Evolutionary conservation across 139 green algal species (phyloP).

Genomic region (Pedinophyceae sp.): DNA sequence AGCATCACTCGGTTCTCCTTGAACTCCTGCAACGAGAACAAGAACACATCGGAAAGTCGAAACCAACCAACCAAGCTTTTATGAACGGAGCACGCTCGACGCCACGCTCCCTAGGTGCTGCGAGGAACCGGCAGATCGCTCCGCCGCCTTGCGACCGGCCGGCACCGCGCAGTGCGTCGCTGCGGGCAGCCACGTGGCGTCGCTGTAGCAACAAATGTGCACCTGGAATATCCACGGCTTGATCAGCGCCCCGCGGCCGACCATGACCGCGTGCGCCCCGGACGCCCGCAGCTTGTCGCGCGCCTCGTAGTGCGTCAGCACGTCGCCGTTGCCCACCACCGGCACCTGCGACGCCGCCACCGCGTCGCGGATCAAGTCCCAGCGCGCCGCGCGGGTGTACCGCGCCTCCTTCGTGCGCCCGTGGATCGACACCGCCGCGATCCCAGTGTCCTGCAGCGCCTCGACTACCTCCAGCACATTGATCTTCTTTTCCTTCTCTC

Average conservation of each 20-base stretch:
- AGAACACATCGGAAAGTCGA: too few relatives aligned
- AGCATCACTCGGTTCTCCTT: conserved; percentile 37
- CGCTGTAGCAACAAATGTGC: too few relatives aligned
- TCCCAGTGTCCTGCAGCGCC: conserved; percentile 39
- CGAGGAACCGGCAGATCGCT: too few relatives aligned
- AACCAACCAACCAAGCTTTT: too few relatives aligned
- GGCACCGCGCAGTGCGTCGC: too few relatives aligned
- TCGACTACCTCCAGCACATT: conserved; percentile 39
- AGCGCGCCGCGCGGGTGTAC: conserved; percentile 65
- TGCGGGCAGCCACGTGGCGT: too few relatives aligned
- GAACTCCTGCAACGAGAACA: too few relatives aligned
- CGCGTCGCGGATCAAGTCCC: conserved; percentile 36
- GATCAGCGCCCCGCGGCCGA: conserved; percentile 50
- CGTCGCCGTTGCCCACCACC: conserved; percentile 57
- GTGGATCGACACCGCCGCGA: conserved; percentile 62
- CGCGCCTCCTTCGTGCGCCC: conserved; percentile 66
- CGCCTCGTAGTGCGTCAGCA: conserved; percentile 50
- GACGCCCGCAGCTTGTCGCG: conserved; percentile 11
- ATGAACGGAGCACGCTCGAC: too few relatives aligned
- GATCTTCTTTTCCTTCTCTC: conserved; percentile 36
- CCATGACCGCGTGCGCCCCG: conserved; percentile 32
- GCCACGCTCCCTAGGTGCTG: too few relatives aligned
- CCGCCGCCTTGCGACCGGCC: too few relatives aligned
- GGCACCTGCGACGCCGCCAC: conserved; percentile 19
- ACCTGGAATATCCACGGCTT: conserved; percentile 69